phyloP scores from a whole-genome alignment of 2,329 filamentous ascomycete genomes.

The Colletotrichum kahawae region DNA sequence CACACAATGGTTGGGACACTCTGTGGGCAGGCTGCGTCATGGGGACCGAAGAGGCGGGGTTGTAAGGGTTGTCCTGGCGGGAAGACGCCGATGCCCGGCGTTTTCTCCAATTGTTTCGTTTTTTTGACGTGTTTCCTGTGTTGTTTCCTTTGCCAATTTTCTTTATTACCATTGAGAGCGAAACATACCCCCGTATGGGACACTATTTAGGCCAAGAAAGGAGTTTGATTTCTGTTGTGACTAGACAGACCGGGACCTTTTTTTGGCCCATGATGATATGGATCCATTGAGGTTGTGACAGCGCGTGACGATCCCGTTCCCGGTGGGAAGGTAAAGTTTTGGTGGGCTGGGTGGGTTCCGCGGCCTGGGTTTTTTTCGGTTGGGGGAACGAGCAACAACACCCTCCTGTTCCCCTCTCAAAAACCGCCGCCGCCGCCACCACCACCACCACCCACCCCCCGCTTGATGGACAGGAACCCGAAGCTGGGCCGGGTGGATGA shows the following conservation, averaged over 20 bases:
- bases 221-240: slow-evolving; percentile 3
- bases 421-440: not conserved
- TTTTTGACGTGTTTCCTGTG: not conserved
- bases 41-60: not conserved
- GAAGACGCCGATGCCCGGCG: not conserved
- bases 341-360: not conserved
- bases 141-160: not conserved
- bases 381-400: not conserved
- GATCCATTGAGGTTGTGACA: not conserved
- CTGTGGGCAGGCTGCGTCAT: not conserved
- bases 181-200: slow-evolving; percentile 16
- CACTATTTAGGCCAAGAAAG: slow-evolving; percentile 10
- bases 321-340: not conserved
- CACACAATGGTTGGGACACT: not conserved
- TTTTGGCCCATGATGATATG: not conserved
- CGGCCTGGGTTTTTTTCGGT: not conserved
- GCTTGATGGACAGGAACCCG: slow-evolving; percentile 8
- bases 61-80: not conserved
- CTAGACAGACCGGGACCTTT: not conserved
- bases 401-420: not conserved
- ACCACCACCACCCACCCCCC: not conserved
- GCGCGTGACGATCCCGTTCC: not conserved
- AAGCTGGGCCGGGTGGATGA: not conserved
- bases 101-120: not conserved
- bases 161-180: not conserved